Conservation (phyloP, 176 grass and related monocot genomes). For the Triticum dicoccoides region DNA sequence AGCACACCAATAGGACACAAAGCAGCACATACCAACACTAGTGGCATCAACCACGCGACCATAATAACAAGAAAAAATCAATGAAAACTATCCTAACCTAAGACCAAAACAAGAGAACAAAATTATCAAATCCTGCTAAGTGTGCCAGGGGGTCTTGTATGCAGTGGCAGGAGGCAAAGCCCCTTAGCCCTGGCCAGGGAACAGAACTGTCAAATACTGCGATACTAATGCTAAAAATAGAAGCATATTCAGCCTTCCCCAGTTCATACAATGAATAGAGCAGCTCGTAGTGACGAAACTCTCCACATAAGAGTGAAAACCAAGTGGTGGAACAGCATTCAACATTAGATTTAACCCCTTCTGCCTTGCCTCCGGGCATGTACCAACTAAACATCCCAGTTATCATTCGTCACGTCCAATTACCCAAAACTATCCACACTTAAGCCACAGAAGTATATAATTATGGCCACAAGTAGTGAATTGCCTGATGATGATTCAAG, state of each 20-base stretch:
- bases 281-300: neutral
- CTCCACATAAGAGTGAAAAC: neutral
- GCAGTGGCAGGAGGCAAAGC: neutral
- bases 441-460: neutral
- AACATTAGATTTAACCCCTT: neutral
- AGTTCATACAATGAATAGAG: neutral
- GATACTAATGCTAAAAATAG: neutral
- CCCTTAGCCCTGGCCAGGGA: neutral
- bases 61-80: neutral
- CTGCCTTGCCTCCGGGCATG: neutral
- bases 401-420: neutral
- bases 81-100: neutral
- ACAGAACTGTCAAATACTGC: neutral
- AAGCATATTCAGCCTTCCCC: neutral
- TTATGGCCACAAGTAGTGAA: neutral
- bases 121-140: neutral
- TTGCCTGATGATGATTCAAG: conserved; percentile 4
- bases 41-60: neutral
- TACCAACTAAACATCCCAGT: neutral
- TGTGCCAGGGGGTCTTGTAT: neutral
- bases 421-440: neutral
- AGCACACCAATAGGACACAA: neutral
- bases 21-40: neutral
- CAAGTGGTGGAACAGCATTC: conserved; percentile 25
- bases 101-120: conserved; percentile 1